phyloP scores from a whole-genome alignment of 331 rosid species.

The Spiraea crenata region DNA sequence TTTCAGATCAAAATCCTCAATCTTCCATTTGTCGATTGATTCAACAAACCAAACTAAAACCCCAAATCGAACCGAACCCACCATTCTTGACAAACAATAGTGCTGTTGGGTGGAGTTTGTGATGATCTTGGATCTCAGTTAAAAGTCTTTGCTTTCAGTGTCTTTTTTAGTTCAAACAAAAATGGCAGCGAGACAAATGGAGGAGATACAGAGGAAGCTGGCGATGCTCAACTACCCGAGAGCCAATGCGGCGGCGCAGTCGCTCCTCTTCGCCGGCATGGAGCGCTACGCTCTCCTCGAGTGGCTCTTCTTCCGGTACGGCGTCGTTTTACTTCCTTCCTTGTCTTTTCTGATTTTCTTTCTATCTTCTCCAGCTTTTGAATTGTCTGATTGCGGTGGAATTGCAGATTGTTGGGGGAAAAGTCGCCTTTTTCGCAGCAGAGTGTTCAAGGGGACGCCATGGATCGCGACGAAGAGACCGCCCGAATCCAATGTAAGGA shows the following conservation, averaged over 20 bases:
- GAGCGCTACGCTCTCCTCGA: constrained; percentile 93
- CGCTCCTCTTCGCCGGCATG: constrained; percentile 93
- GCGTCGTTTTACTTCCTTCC: background rate
- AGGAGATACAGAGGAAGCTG: constrained; percentile 80
- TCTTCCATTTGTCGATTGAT: background rate
- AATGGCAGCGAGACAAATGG: constrained; percentile 78
- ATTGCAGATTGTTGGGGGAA: constrained; percentile 74
- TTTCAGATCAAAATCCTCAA: background rate
- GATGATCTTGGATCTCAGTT: background rate
- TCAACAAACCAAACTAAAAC: constrained; percentile 1
- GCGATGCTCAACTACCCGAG: constrained; percentile 66
- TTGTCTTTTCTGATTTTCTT: background rate
- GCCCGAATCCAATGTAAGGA: constrained; percentile 74
- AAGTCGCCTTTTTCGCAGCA: constrained; percentile 91
- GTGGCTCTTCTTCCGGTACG: constrained; percentile 94
- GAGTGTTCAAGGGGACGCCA: constrained; percentile 69
- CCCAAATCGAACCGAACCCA: background rate
- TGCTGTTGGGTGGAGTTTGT: background rate
- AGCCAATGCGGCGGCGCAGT: constrained; percentile 92
- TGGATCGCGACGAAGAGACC: constrained; percentile 92
- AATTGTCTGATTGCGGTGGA: background rate
- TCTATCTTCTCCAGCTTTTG: background rate
- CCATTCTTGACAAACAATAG: background rate
- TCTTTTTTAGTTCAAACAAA: background rate
- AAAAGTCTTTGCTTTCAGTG: background rate